Conservation (phyloP, 176 grass and related monocot genomes). For the Areca catechu region DNA sequence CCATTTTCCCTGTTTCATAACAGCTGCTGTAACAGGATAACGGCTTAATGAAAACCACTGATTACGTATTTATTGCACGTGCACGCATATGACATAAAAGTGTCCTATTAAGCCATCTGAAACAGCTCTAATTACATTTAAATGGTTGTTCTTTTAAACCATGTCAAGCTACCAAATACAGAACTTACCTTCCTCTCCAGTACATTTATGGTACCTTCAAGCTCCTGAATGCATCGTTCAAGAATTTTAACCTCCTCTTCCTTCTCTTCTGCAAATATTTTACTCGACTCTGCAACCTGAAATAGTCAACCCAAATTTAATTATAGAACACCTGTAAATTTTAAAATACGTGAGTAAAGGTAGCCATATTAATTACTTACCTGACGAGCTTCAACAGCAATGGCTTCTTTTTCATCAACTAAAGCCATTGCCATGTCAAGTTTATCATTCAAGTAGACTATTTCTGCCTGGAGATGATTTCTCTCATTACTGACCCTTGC, state of each 20-base stretch:
- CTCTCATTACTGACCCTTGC: constrained; percentile 36
- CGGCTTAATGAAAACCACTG: too few relatives aligned
- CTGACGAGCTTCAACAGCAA: constrained; percentile 62
- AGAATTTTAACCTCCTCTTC: constrained; percentile 82
- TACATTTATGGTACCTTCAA: constrained; percentile 77
- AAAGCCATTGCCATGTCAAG: constrained; percentile 74
- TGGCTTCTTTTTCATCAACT: constrained; percentile 88
- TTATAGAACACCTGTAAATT: constrained; percentile 9
- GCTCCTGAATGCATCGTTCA: constrained; percentile 68
- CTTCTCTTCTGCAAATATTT: constrained; percentile 68
- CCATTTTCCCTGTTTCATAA: too few relatives aligned
- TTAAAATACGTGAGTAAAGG: not conserved
- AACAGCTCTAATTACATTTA: too few relatives aligned
- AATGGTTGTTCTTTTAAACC: too few relatives aligned
- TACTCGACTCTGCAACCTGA: constrained; percentile 62
- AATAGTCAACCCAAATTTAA: constrained; percentile 24
- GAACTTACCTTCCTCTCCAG: constrained; percentile 60
- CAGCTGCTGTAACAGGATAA: too few relatives aligned
- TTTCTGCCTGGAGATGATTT: constrained; percentile 36
- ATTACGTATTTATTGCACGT: too few relatives aligned
- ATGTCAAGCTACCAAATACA: constrained; percentile 3
- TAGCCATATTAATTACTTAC: constrained; percentile 30
- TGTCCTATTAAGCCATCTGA: too few relatives aligned
- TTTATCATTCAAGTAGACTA: constrained; percentile 40
- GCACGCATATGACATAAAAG: too few relatives aligned